Conservation (phyloP, 768 basidiomycete species). For the Amanita molliuscula region DNA sequence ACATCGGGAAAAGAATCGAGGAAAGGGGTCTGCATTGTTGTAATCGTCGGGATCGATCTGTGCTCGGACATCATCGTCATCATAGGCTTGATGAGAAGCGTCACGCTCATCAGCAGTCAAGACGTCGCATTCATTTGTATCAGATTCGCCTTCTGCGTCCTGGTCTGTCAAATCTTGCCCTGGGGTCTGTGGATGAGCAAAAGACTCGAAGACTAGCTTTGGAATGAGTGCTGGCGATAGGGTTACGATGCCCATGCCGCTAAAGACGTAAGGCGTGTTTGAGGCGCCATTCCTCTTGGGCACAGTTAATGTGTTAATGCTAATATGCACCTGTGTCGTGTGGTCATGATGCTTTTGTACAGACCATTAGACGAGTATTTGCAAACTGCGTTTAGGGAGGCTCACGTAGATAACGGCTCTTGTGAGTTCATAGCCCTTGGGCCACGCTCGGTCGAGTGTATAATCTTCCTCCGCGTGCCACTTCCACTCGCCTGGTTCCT, state of each 20-base stretch:
- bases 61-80: conserved; percentile 11
- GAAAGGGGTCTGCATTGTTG: conserved; percentile 2
- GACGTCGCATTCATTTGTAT: conserved; percentile 12
- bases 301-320: conserved; percentile 42
- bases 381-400: conserved; percentile 7
- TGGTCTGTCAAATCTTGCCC: conserved; percentile 8
- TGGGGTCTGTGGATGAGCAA: conserved; percentile 3
- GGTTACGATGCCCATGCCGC: conserved; percentile 34
- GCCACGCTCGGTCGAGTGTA: conserved; percentile 50
- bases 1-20: not conserved
- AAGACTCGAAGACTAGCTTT: conserved; percentile 7
- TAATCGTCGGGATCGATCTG: conserved; percentile 8
- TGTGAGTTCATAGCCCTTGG: conserved; percentile 27
- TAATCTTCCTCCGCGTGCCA: conserved; percentile 69
- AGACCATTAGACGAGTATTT: conserved; percentile 4
- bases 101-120: conserved; percentile 7
- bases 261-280: conserved; percentile 54
- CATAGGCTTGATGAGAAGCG: conserved; percentile 9
- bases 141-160: conserved; percentile 16
- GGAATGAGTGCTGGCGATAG: conserved; percentile 19
- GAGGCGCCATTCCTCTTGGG: conserved; percentile 45
- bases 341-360: conserved; percentile 40
- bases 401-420: conserved; percentile 59
- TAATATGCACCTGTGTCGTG: conserved; percentile 49
- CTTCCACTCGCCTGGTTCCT: conserved; percentile 39